Conservation (phyloP, 2,329 filamentous ascomycete genomes). For the Verticillium dahliae region DNA sequence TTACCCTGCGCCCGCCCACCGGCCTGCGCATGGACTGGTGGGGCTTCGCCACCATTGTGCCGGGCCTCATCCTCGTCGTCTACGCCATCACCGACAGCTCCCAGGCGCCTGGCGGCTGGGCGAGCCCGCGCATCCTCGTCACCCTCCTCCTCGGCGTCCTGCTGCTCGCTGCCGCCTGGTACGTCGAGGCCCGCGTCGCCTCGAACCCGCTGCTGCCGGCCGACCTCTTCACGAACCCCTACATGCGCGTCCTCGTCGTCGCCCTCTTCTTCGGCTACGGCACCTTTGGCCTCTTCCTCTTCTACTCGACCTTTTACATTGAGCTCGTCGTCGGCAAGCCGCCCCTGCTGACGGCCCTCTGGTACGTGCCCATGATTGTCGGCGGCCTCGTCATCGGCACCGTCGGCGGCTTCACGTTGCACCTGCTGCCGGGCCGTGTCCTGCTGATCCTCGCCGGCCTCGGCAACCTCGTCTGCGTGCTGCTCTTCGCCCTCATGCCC, state of each 20-base stretch:
- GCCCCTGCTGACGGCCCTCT: slow-evolving; percentile 59
- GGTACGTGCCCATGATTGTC: slow-evolving; percentile 61
- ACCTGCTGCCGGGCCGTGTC: slow-evolving; percentile 55
- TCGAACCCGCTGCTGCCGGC: slow-evolving; percentile 54
- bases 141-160: slow-evolving; percentile 51
- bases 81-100: slow-evolving; percentile 62
- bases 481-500: slow-evolving; percentile 61
- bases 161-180: slow-evolving; percentile 46
- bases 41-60: slow-evolving; percentile 46
- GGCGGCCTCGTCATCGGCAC: slow-evolving; percentile 62
- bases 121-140: slow-evolving; percentile 57
- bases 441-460: slow-evolving; percentile 56
- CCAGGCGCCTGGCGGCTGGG: slow-evolving; percentile 56
- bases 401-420: slow-evolving; percentile 59
- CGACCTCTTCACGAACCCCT: slow-evolving; percentile 55
- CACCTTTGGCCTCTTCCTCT: slow-evolving; percentile 52
- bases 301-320: slow-evolving; percentile 62
- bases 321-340: slow-evolving; percentile 51
- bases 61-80: slow-evolving; percentile 55
- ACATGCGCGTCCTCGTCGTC: slow-evolving; percentile 50
- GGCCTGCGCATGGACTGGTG: slow-evolving; percentile 51
- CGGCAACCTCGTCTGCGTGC: slow-evolving; percentile 49
- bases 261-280: slow-evolving; percentile 56
- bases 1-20: slow-evolving; percentile 15
- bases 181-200: slow-evolving; percentile 57